Base-by-base conservation (phyloP, 2,329 filamentous ascomycete species). In the Penicillium sp. region DNA sequence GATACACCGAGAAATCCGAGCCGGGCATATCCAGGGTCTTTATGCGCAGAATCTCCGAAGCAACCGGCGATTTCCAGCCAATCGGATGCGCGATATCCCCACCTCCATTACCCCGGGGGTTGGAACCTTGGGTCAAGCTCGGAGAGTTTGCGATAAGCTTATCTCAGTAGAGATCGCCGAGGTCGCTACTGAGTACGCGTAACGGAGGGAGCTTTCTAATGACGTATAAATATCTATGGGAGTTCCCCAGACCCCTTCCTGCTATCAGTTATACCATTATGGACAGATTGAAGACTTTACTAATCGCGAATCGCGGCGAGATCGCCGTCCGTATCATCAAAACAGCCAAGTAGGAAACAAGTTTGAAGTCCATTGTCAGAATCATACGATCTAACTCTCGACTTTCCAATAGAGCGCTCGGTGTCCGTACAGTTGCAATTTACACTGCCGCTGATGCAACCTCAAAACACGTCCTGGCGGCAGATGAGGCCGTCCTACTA, bases 271-370 rank as follows among this genome's bases (percentile, higher is more conserved):
- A 11, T 12, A 16, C 12, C 14, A 11, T 9, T 25, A 69, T 72
- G 70, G 64, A 71, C 46, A 55, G 48, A n/a, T 49, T 81, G 29
- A 77, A 76, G 59, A 78, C 71, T 11, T 56, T 83, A 14, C 65
- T 84, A 11, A 73, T 84, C 40, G 80, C 80, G 9, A 83, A 84
- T 61, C 72, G 81, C 38, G 81, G 80, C 39, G 80, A 83, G 60
- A 83, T 83, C 45, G 77, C 79, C 2, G 71, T 73, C 28, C 74
- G 80, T 27, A 76, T 80, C 47, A 73, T 76, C 59, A 74, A 66
- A 59, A 76, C 78, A n/a, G 76, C 76, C 8, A 75, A 69, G 65
- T 69, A 61, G 67, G 65, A 25, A 68, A 67, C 34, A 65, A 82
- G 3, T 68, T 68, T n/a, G n/a, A n/a, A n/a, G n/a, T n/a, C n/a